Evolutionary conservation across 202 grass and related monocot genomes (phyloP).

Genomic region (Cymbopogon flexuosus): DNA sequence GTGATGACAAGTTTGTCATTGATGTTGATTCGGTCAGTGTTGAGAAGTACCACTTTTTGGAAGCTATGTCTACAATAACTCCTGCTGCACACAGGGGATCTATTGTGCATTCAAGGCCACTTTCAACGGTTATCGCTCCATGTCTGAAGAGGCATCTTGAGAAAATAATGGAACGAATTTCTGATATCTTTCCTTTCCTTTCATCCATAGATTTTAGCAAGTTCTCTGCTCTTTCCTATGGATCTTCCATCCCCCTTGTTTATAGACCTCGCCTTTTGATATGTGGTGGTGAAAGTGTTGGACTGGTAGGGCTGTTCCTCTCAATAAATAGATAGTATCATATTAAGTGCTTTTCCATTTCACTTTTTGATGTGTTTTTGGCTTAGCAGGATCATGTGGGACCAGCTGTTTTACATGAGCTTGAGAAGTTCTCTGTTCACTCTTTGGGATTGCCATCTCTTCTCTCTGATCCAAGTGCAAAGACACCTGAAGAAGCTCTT

Average conservation of each 20-base stretch:
- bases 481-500: conserved; percentile 98
- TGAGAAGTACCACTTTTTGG: conserved; percentile 91
- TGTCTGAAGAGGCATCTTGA: conserved; percentile 80
- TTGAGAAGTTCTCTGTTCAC: conserved; percentile 98
- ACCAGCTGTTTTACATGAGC: conserved; percentile 90
- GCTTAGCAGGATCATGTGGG: conserved; percentile 93
- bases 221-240: conserved; percentile 58
- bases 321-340: conserved; percentile 17
- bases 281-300: conserved; percentile 71
- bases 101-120: conserved; percentile 81
- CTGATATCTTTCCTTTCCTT: conserved; percentile 81
- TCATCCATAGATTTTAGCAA: conserved; percentile 62
- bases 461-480: conserved; percentile 97
- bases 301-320: conserved; percentile 59
- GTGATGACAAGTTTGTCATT: conserved; percentile 98
- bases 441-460: conserved; percentile 92
- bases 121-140: conserved; percentile 71
- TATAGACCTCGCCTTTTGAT: conserved; percentile 94
- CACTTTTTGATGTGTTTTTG: conserved; percentile 42
- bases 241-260: conserved; percentile 82
- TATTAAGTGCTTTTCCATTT: conserved; percentile 8
- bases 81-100: conserved; percentile 92
- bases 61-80: conserved; percentile 98
- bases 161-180: conserved; percentile 76
- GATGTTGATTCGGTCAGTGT: conserved; percentile 84